Evolutionary conservation across 345 rosid species (phyloP).

Genomic region (Psidium guajava): DNA sequence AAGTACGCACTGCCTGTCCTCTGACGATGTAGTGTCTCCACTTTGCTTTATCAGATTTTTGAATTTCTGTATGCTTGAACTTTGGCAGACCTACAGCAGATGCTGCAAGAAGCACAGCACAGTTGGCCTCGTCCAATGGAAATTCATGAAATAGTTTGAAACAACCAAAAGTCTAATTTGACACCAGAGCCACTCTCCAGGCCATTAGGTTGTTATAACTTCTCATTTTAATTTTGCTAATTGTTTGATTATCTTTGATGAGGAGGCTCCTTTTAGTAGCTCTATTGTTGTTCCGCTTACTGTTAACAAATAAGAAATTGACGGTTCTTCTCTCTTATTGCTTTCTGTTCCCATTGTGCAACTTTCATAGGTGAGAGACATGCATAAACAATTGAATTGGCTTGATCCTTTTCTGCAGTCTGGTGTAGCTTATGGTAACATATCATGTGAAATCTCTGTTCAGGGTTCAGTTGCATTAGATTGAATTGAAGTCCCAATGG

Average conservation of each 20-base stretch:
- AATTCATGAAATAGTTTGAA: conserved; percentile 40
- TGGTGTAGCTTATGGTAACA: not conserved
- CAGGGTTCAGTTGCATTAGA: not conserved
- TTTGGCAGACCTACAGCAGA: conserved; percentile 24
- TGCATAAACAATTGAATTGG: not conserved
- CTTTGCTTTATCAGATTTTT: not conserved
- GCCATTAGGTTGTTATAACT: conserved; percentile 33
- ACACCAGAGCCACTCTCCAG: conserved; percentile 24
- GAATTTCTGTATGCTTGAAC: not conserved
- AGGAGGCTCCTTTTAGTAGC: not conserved
- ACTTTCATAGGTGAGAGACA: not conserved
- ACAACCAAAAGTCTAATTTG: conserved; percentile 21
- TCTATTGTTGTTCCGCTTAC: not conserved
- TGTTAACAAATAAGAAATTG: not conserved
- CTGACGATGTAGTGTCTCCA: not conserved
- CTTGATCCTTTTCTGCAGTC: not conserved
- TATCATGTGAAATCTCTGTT: not conserved
- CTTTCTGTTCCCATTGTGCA: not conserved
- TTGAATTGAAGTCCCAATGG: not conserved
- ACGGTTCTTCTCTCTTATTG: not conserved
- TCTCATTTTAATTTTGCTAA: not conserved
- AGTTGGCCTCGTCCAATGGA: conserved; percentile 53
- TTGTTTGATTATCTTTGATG: not conserved
- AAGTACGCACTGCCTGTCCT: not conserved
- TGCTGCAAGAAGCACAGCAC: conserved; percentile 28